Base-by-base conservation (phyloP, 2,329 filamentous ascomycete species). In the Orbilia quercus region DNA sequence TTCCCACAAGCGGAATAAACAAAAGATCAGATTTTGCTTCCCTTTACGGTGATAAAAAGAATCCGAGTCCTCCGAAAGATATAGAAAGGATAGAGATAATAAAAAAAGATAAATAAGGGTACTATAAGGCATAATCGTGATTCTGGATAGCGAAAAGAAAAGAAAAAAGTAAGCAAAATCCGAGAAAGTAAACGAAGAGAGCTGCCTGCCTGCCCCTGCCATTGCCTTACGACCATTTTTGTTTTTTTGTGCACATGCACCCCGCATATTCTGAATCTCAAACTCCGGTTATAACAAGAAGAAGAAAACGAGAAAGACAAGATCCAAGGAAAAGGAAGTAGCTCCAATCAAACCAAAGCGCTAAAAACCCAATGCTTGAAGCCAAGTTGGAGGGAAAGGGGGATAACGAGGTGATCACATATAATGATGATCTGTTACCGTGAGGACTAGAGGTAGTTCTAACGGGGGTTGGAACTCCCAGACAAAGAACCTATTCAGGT, bases 231-330 rank as follows among this genome's bases (percentile, higher is more conserved):
- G 64, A 60, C 63, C 67, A 58, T 50, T 60, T 62, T 62, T 40
- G 50, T 54, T 20, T 66, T 74, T 66, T 60, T 59, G 59, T 48
- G 34, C 47, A 54, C 55, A 67, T 71, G 51, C 62, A 57, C 67
- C 74, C 62, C 71, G 63, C 74, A 75, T 69, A 76, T 70, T n/a
- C 71, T 70, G 55, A 59, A 62, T 63, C 72, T 74, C 75, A 63
- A 67, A 70, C 60, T 75, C 73, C 75, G 54, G 54, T 74, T 63
- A 40, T 67, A 65, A 48, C n/a, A 54, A 25, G 58, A 66, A 64
- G 54, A 70, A 64, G 58, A 75, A 67, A 65, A 57, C 59, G 73
- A 75, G 63, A 62, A 31, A 73, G 72, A 73, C 59, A 67, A 31
- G 69, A 55, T 70, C 70, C 62, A 75, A 75, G 36, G 50, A 66